phyloP scores from a whole-genome alignment of 2,329 filamentous ascomycete genomes.

The Fusarium palustre region DNA sequence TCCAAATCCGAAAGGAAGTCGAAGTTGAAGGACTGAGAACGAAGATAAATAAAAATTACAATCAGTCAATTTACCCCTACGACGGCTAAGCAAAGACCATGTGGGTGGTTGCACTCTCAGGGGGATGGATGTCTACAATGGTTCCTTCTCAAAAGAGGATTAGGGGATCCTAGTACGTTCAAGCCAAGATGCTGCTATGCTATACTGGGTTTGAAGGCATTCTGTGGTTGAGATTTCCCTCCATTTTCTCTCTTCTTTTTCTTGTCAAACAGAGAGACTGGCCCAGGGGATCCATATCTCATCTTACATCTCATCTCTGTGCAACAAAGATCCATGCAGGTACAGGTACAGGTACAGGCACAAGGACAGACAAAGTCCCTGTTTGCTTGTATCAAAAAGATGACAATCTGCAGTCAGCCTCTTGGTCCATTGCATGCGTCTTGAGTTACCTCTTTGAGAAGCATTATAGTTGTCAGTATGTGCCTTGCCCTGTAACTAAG shows the following conservation, averaged over 20 bases:
- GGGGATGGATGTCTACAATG: background rate
- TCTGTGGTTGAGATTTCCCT: slow-evolving; percentile 2
- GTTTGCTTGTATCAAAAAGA: slow-evolving; percentile 11
- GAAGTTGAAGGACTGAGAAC: slow-evolving; percentile 8
- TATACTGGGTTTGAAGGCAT: slow-evolving; percentile 17
- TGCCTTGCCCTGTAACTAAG: background rate
- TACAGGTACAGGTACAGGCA: slow-evolving; percentile 3
- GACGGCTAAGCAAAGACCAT: slow-evolving; percentile 10
- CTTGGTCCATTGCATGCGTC: slow-evolving; percentile 9
- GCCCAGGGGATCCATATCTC: slow-evolving; percentile 4
- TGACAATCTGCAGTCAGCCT: slow-evolving; percentile 37
- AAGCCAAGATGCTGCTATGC: slow-evolving; percentile 23
- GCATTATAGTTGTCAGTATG: background rate
- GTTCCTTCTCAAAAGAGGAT: slow-evolving; percentile 4
- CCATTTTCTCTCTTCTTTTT: background rate
- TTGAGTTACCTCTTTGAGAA: slow-evolving; percentile 10
- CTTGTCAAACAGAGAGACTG: background rate
- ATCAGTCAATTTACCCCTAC: slow-evolving; percentile 10
- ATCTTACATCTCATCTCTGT: slow-evolving; percentile 29
- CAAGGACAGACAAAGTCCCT: background rate
- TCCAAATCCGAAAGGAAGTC: background rate
- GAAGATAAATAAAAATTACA: background rate
- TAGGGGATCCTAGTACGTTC: slow-evolving; percentile 6
- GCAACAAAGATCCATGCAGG: slow-evolving; percentile 32
- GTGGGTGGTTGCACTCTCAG: slow-evolving; percentile 5